Evolutionary conservation across 1,284 basidiomycete genomes (phyloP).

Genomic region (Boletus semigastroideus): DNA sequence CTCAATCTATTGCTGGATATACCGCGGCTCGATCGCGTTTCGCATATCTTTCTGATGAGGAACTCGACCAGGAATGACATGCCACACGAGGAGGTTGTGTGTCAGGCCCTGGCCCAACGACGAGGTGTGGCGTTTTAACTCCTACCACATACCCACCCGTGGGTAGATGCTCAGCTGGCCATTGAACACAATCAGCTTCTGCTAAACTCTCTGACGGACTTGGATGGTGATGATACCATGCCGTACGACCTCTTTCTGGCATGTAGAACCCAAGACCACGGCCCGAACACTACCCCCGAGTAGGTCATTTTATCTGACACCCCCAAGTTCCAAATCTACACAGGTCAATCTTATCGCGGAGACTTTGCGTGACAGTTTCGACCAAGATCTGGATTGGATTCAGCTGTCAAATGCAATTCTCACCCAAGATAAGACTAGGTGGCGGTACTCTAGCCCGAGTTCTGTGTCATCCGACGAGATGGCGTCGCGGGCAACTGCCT

Average conservation of each 20-base stretch:
- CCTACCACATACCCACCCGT: constrained; percentile 4
- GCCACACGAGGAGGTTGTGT: constrained; percentile 15
- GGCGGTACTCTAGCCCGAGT: not conserved
- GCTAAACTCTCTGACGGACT: constrained; percentile 1
- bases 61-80: not conserved
- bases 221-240: not conserved
- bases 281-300: constrained; percentile 3
- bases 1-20: constrained; percentile 29
- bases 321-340: not conserved
- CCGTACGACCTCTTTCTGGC: constrained; percentile 4
- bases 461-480: not conserved
- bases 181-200: constrained; percentile 14
- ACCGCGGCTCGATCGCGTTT: constrained; percentile 15
- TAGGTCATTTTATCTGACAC: not conserved
- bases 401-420: not conserved
- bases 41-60: constrained; percentile 14
- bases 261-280: not conserved
- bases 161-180: not conserved
- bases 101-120: not conserved
- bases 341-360: constrained; percentile 6
- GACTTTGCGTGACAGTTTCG: not conserved
- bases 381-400: not conserved
- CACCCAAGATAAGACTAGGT: not conserved
- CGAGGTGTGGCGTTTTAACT: constrained; percentile 3
- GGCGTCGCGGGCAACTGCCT: constrained; percentile 8